Evolutionary conservation across 192 early-diverging fungal genomes (phyloP).

Genomic region (Rhizophlyctis rosea): DNA sequence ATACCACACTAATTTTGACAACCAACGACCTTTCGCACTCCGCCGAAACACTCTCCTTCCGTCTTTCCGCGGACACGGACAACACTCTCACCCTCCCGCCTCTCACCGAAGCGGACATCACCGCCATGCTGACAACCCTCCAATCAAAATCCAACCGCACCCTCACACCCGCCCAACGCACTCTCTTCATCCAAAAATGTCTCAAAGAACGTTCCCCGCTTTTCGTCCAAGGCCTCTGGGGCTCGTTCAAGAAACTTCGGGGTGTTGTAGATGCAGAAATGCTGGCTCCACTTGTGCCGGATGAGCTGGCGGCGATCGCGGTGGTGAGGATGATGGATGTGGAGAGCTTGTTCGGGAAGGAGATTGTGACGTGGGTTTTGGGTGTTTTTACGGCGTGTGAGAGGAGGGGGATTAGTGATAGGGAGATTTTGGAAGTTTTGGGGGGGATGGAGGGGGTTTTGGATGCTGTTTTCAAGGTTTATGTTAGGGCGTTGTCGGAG

Average conservation of each 20-base stretch:
- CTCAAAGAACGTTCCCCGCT: background rate
- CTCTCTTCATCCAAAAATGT: background rate
- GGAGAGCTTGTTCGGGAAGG: background rate
- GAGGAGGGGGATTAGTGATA: background rate
- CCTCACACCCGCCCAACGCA: background rate
- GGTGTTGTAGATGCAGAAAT: background rate
- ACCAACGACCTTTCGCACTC: background rate
- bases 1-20: background rate
- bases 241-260: background rate
- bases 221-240: background rate
- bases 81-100: background rate
- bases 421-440: background rate
- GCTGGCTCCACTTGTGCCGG: background rate
- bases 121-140: background rate
- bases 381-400: background rate
- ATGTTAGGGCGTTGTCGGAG: background rate
- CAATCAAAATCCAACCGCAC: background rate
- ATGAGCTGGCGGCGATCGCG: background rate
- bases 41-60: background rate
- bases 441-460: conserved; percentile 1
- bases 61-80: background rate
- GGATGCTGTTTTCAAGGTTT: background rate
- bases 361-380: background rate
- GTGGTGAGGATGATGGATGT: background rate
- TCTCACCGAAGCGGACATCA: background rate